A percentile compares a stretch with the other conserved stretches of the same genome.
These are phyloP conservation scores for Kluyveromyces sp. DNA, from an alignment of 1,139 yeast genomes.

Conservation along the genomic window DNA sequence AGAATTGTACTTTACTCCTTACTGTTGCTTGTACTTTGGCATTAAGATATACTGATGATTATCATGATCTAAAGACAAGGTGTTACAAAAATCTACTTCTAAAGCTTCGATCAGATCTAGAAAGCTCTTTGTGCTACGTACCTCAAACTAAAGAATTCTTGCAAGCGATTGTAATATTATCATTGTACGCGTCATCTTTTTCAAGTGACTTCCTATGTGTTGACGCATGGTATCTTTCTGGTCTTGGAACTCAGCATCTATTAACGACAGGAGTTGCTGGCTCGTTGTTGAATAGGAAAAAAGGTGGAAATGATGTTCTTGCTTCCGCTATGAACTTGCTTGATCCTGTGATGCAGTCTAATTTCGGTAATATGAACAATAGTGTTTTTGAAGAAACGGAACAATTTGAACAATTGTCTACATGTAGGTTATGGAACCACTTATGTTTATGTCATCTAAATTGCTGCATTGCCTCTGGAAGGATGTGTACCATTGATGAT, in stretches of 20 bases:
- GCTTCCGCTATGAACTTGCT: neutral
- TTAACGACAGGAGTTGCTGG: constrained; percentile 11
- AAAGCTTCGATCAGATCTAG: constrained; percentile 39
- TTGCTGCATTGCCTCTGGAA: constrained; percentile 61
- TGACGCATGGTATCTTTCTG: constrained; percentile 20
- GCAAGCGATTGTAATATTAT: constrained; percentile 55
- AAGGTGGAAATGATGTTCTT: neutral
- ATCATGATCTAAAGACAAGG: constrained; percentile 32
- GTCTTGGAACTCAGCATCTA: constrained; percentile 16
- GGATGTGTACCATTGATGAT: constrained; percentile 69
- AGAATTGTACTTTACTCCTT: constrained; percentile 50
- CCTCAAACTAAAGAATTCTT: constrained; percentile 49
- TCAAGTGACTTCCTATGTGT: constrained; percentile 30
- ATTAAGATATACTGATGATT: constrained; percentile 39
- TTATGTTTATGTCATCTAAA: constrained; percentile 62
- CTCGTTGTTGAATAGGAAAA: constrained; percentile 5
- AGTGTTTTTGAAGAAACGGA: constrained; percentile 13
- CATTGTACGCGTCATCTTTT: constrained; percentile 54
- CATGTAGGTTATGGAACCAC: constrained; percentile 62
- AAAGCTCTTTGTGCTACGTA: constrained; percentile 35
- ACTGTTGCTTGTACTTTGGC: constrained; percentile 58
- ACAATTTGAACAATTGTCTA: constrained; percentile 17
- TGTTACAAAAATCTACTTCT: constrained; percentile 32
- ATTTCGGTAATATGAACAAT: neutral
- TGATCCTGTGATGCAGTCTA: neutral